A percentile compares a stretch with the other conserved stretches of the same genome.
Evolutionary conservation across 495 filamentous ascomycete species (phyloP).

Genomic region (Penicillium pulvis): DNA sequence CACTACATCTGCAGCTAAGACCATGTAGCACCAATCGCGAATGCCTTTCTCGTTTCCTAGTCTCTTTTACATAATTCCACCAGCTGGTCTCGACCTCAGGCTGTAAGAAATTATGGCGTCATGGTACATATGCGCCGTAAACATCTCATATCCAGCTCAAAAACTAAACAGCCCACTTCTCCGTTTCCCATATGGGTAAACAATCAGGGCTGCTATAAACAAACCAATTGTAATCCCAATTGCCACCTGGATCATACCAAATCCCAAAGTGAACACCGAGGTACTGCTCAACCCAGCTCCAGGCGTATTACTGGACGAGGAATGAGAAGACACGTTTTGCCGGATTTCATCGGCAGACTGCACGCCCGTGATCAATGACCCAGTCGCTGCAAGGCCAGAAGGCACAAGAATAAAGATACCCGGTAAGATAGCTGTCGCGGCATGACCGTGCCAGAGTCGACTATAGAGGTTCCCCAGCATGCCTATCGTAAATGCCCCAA

Average conservation of each 20-base stretch:
- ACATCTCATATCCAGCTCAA: conserved; percentile 35
- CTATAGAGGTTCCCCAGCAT: conserved; percentile 84
- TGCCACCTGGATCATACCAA: conserved; percentile 71
- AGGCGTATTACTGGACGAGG: conserved; percentile 6
- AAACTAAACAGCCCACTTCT: conserved; percentile 86
- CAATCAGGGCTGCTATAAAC: conserved; percentile 76
- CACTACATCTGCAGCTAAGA: not conserved
- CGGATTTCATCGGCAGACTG: conserved; percentile 74
- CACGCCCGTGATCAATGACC: conserved; percentile 75
- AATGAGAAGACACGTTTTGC: conserved; percentile 44
- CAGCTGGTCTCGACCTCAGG: too few species aligned
- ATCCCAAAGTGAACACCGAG: conserved; percentile 35
- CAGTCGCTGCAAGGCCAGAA: conserved; percentile 76
- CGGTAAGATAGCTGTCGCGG: conserved; percentile 81
- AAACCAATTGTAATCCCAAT: conserved; percentile 89
- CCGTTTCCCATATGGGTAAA: conserved; percentile 87
- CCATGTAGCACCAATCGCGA: not conserved
- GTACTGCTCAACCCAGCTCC: conserved; percentile 19
- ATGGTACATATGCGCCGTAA: too few species aligned
- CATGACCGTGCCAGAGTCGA: conserved; percentile 74
- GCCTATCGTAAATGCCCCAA: conserved; percentile 81
- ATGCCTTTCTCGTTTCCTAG: not conserved
- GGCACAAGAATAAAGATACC: conserved; percentile 93
- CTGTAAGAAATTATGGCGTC: too few species aligned
- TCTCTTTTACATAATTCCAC: not conserved